These are phyloP conservation scores for Globisporangium mamillatum DNA, from an alignment of 352 stramenopile genomes.

Conservation along the genomic window DNA sequence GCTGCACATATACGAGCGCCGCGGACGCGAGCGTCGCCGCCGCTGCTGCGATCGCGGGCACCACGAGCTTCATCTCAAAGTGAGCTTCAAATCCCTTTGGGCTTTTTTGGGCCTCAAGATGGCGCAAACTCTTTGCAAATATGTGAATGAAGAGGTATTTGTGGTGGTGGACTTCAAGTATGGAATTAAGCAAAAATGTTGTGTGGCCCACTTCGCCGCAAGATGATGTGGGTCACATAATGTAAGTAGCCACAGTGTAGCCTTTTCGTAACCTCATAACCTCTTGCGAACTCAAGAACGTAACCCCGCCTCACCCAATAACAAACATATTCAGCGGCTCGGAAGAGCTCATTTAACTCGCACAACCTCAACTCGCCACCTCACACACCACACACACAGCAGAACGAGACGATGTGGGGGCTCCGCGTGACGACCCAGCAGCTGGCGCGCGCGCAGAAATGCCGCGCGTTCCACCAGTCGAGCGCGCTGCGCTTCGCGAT, in stretches of 20 bases:
- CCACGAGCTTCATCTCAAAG: constrained; percentile 10
- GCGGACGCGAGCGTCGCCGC: constrained; percentile 7
- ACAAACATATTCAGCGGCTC: constrained; percentile 1
- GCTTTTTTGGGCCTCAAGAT: background rate
- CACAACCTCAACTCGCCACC: constrained; percentile 4
- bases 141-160: background rate
- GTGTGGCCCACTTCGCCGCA: background rate
- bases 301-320: background rate
- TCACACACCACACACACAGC: background rate
- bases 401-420: constrained; percentile 10
- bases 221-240: background rate
- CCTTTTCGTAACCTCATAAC: background rate
- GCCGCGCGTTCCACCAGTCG: constrained; percentile 48
- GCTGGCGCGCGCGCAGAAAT: constrained; percentile 6
- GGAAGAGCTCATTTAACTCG: constrained; percentile 12
- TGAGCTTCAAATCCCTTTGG: background rate
- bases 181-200: background rate
- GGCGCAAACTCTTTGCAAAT: background rate
- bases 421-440: constrained; percentile 20
- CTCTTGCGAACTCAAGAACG: background rate
- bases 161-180: constrained; percentile 1
- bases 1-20: background rate
- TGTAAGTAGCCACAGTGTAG: background rate
- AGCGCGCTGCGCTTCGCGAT: constrained; percentile 33
- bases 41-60: background rate